phyloP scores from a whole-genome alignment of 1,139 yeast species.

The Yamadazyma aaseri region DNA sequence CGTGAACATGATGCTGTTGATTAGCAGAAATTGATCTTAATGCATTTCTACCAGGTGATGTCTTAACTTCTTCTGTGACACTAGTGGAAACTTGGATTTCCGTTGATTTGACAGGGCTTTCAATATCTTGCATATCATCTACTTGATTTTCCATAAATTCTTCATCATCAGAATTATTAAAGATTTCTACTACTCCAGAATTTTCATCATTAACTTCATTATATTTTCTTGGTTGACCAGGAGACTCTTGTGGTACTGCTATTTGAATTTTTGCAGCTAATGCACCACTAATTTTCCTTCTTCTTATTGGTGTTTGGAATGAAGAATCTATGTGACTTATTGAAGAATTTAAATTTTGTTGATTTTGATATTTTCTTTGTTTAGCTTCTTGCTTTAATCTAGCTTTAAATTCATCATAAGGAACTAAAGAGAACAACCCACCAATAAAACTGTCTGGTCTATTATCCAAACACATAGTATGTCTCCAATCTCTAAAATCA shows the following conservation, averaged over 20 bases:
- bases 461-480: slow-evolving; percentile 81
- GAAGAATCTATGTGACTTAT: slow-evolving; percentile 40
- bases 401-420: slow-evolving; percentile 53
- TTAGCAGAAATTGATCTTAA: slow-evolving; percentile 44
- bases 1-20: slow-evolving; percentile 36
- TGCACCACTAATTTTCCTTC: slow-evolving; percentile 69
- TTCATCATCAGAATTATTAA: slow-evolving; percentile 44
- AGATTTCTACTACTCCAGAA: slow-evolving; percentile 22
- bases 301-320: slow-evolving; percentile 70
- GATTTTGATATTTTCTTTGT: slow-evolving; percentile 39
- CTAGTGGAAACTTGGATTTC: slow-evolving; percentile 19
- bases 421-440: slow-evolving; percentile 70
- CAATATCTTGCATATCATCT: slow-evolving; percentile 27
- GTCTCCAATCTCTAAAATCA: slow-evolving; percentile 94
- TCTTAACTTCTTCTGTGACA: slow-evolving; percentile 14
- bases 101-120: slow-evolving; percentile 20
- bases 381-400: slow-evolving; percentile 47
- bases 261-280: slow-evolving; percentile 65
- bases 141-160: slow-evolving; percentile 13
- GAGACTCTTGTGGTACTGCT: slow-evolving; percentile 88
- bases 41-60: slow-evolving; percentile 21
- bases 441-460: slow-evolving; percentile 72
- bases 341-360: slow-evolving; percentile 30
- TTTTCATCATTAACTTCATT: slow-evolving; percentile 28
- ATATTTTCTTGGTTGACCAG: slow-evolving; percentile 93